Evolutionary conservation across 2,329 filamentous ascomycete genomes (phyloP), one percentile per base, ranked within the genome.

Genomic region (Ascochyta fabae): DNA sequence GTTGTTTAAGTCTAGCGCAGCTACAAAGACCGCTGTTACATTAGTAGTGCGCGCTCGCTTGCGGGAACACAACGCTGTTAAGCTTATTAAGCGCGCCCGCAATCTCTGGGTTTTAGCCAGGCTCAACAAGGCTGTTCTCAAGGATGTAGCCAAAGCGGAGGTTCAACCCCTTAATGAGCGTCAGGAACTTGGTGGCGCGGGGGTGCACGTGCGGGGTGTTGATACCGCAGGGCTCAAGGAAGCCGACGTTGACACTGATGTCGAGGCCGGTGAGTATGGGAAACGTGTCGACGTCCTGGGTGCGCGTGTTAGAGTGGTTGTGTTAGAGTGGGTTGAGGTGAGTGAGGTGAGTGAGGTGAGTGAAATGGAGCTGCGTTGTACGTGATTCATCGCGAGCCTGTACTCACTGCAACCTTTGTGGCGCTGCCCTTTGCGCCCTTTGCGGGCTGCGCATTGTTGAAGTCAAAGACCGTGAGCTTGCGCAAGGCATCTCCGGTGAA

Each of bases 391-490:
- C 3, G n/a, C 3, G 6, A 38, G 35, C n/a, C 19, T 16, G n/a
- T 22, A 38, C 35, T 38, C n/a, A 38, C 35, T 23, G 67, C 68
- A 45, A 64, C 39, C 41, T 69, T 67, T 16, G 60, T 60, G 19
- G 56, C 60, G 13, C 66, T 67, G 41, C 68, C 88, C 73, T 89
- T 89, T 61, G 83, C 87, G 46, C 84, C 77, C 15, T 73, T 31
- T 12, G 71, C 56, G n/a, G 78, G 75, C 24, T 60, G 52, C 16
- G 78, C 78, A 54, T 73, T 66, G 58, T 84, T 73, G 62, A 82
- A 80, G 70, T 82, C 82, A 82, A 91, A 92, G 70, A 87, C 89
- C 77, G 89, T 84, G 68, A 64, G 34, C 22, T 68, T 64, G 44
- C 65, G 63, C 27, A 78, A 58, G 3, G 62, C 66, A 4, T 72